These are phyloP conservation scores for Amoebophrya sp. DNA, from an alignment of 169 alveolate genomes.

Conservation along the genomic window DNA sequence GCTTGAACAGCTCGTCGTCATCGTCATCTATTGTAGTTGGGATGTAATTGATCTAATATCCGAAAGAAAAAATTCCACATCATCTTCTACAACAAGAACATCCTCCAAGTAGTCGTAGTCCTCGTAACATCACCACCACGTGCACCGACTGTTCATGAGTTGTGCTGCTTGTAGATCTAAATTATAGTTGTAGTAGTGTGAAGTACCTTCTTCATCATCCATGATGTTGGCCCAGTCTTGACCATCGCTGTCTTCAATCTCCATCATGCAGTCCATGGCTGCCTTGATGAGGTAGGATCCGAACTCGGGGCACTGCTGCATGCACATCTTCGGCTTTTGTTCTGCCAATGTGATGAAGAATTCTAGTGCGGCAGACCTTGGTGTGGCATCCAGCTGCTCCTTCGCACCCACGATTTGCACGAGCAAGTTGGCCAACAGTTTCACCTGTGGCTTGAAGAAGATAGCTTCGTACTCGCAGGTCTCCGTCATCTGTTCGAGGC, in stretches of 20 bases:
- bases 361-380: conserved; percentile 2
- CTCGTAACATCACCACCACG: too few relatives aligned
- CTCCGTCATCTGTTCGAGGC: not conserved
- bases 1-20: conserved; percentile 11
- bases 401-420: not conserved
- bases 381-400: not conserved
- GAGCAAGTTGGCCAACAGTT: not conserved
- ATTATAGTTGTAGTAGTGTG: too few relatives aligned
- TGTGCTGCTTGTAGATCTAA: too few relatives aligned
- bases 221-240: not conserved
- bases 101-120: too few relatives aligned
- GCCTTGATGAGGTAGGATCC: not conserved
- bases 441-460: not conserved
- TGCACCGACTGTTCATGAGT: too few relatives aligned
- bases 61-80: too few relatives aligned
- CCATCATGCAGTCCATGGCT: conserved; percentile 10
- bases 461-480: conserved; percentile 3
- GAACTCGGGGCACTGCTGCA: not conserved
- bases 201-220: conserved; percentile 3
- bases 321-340: conserved; percentile 25
- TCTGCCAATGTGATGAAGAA: not conserved
- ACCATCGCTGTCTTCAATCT: conserved; percentile 4
- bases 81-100: too few relatives aligned
- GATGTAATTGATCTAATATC: too few relatives aligned
- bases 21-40: too few relatives aligned